Conservation (phyloP, 257 asterid species). For the Verbascum thapsus region DNA sequence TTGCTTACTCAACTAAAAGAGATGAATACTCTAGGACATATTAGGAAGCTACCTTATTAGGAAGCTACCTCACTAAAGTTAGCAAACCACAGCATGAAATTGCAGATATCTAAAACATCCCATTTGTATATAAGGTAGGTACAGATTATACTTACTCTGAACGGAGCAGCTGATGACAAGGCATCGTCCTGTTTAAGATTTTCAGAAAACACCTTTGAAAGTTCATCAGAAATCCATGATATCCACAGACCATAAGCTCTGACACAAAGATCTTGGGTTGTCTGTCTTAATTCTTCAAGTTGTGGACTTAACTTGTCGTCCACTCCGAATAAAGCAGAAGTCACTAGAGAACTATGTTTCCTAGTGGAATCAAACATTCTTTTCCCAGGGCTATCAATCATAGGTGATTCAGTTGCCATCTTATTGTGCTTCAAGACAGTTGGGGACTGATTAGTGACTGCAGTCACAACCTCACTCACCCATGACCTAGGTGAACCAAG, state of each 20-base stretch:
- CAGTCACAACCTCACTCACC: slow-evolving; percentile 53
- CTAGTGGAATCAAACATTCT: slow-evolving; percentile 62
- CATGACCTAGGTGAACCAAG: slow-evolving; percentile 98
- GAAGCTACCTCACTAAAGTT: slow-evolving; percentile 12
- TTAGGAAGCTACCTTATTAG: slow-evolving; percentile 15
- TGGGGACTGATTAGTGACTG: slow-evolving; percentile 42
- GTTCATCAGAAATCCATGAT: slow-evolving; percentile 85
- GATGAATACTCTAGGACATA: slow-evolving; percentile 19
- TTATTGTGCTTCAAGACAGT: slow-evolving; percentile 45
- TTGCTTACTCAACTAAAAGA: slow-evolving; percentile 15
- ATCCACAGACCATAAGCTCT: slow-evolving; percentile 94
- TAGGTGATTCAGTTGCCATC: slow-evolving; percentile 47
- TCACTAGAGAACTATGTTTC: slow-evolving; percentile 66
- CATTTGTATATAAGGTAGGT: slow-evolving; percentile 16
- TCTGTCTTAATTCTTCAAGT: slow-evolving; percentile 74
- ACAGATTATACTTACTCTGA: slow-evolving; percentile 82
- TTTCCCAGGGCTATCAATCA: slow-evolving; percentile 60
- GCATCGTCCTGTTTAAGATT: slow-evolving; percentile 79
- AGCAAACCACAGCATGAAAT: slow-evolving; percentile 16
- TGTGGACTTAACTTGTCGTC: slow-evolving; percentile 81
- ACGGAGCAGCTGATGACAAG: slow-evolving; percentile 69
- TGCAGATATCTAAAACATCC: neutral
- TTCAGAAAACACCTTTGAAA: slow-evolving; percentile 55
- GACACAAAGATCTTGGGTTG: slow-evolving; percentile 73
- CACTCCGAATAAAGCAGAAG: slow-evolving; percentile 73